Base-by-base conservation (phyloP, 148 eudicot species). In the Pharnaceum exiguum region DNA sequence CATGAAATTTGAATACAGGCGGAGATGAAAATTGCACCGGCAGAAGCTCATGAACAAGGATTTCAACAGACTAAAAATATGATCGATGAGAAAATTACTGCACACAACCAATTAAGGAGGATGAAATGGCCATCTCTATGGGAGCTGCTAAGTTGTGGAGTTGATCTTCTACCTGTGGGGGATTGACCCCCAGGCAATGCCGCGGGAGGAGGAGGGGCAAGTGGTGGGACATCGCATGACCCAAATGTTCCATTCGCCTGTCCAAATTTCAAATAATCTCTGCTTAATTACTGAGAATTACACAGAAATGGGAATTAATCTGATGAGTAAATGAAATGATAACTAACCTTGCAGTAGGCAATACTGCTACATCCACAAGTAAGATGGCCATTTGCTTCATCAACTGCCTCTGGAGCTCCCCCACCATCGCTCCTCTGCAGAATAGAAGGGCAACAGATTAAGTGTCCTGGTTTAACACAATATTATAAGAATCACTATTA, bases 391-490 rank as follows among this genome's bases (percentile, higher is more conserved):
- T 93, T 93, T 11, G 89, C 95, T 77, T 65, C 71, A 70, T 93
- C 86, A 52, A 89, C 89, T 3, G 95, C 99, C 75, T 89, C 89
- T n/a, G 96, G 25, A 18, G 91, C 96, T 68, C 99, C 99, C 32
- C 99, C 96, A 16, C 96, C 95, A 39, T 93, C 99, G 55, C 86
- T 93, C 53, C 71, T 77, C 99, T 93, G 75, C 46, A 82, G 7
- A 28, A 15, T 45, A 22, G 28, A 43, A 52, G 32, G 25, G 29
- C 25, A 16, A 22, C 5, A 43, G 5, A 11, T 1, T 18, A 42
- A 13, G 33, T 18, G 7, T 35, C 3, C 15, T 36, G 52, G 35
- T 17, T 2, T 26, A 23, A 46, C 16, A 12, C 26, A 17, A 8
- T 11, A 18, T 19, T 43, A 22, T 30, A 11, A 26, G 22, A 23